Base-by-base conservation (phyloP, 2,329 filamentous ascomycete genomes). In the Monosporascus sp. region DNA sequence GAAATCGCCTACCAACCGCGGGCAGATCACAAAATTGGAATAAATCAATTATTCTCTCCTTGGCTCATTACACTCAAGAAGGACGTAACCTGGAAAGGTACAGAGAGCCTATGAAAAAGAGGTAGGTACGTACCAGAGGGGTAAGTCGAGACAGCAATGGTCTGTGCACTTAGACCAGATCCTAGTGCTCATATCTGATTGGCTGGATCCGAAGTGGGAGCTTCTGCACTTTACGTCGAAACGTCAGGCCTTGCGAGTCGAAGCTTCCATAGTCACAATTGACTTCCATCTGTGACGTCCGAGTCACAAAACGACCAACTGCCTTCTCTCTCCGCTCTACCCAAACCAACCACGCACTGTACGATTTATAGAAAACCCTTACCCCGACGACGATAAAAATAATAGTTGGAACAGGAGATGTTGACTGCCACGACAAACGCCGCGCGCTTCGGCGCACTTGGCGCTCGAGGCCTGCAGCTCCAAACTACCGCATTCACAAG, bases 391-490 rank as follows among this genome's bases (percentile, higher is more conserved):
- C 27, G 11, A 14, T 31, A 31, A 31, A 31, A 31, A 31, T 52
- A 51, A 38, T 48, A 52, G 17, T 37, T 48, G 38, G 54, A 47
- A 57, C 55, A 48, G 48, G 41, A 41, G 35, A 67, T 67, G 65
- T 55, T 67, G 56, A 59, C 60, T 55, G 56, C 63, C 55, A 57
- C 62, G 46, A 59, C 57, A 37, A 57, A 58, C 52, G 55, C 63
- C 43, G 57, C 62, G 51, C 66, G 65, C 55, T 52, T 65, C 48
- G 62, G 63, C 58, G 55, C 56, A 24, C 54, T 68, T 15, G 59
- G 59, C 57, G 57, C 60, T 47, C 63, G 65, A 22, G 55, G 60
- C 47, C 59, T 68, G 18, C 63, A 67, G 46, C 59, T 68, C 38
- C 65, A 61, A 52, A 55, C 52, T 14, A 45, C 58, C 20, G 56